Conservation (phyloP, 257 asterid genomes). For the Handroanthus guayacan region DNA sequence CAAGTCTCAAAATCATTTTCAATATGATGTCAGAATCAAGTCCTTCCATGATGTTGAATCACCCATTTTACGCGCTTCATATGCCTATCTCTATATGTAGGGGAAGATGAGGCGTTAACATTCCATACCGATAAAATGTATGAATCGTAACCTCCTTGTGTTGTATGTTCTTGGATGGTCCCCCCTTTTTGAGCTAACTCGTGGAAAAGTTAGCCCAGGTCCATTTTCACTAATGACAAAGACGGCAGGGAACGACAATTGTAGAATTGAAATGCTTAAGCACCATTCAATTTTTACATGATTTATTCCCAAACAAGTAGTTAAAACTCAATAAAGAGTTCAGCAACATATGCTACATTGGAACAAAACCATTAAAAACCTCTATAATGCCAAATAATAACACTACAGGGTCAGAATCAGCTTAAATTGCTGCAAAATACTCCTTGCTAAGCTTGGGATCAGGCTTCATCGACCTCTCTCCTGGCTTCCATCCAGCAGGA, state of each 20-base stretch:
- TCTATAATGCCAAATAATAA: neutral
- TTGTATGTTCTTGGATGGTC: too few species aligned
- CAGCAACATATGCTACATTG: slow-evolving; percentile 13
- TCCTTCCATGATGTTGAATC: too few species aligned
- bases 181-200: too few species aligned
- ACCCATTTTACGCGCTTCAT: too few species aligned
- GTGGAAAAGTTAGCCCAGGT: too few species aligned
- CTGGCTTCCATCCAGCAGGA: slow-evolving; percentile 99
- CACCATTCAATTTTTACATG: neutral
- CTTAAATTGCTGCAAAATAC: slow-evolving; percentile 80
- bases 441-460: slow-evolving; percentile 97
- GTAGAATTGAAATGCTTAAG: neutral
- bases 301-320: neutral
- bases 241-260: neutral
- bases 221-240: neutral
- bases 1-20: too few species aligned
- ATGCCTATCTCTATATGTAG: too few species aligned
- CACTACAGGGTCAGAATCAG: neutral
- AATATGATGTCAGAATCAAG: too few species aligned
- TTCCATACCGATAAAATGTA: too few species aligned
- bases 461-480: slow-evolving; percentile 97
- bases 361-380: slow-evolving; percentile 17
- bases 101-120: too few species aligned
- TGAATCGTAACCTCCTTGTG: too few species aligned
- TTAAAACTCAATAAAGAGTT: slow-evolving; percentile 28